phyloP scores from a whole-genome alignment of 257 asterid genomes.

The Lithospermum erythrorhizon region DNA sequence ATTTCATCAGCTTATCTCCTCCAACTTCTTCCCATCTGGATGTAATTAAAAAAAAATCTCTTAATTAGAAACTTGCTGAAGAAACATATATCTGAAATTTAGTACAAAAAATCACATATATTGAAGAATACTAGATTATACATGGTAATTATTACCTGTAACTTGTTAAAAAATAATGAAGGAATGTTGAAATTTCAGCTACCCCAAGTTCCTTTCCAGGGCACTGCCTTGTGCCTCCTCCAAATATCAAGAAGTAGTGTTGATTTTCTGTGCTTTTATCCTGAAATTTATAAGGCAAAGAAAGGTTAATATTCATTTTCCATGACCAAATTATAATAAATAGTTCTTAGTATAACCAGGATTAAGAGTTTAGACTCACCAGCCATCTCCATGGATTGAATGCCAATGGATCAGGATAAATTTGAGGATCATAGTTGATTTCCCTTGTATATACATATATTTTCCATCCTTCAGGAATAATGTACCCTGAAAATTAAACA shows the following conservation, averaged over 20 bases:
- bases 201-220: conserved; percentile 98
- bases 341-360: not conserved
- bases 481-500: conserved; percentile 42
- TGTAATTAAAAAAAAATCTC: not conserved
- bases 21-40: conserved; percentile 84
- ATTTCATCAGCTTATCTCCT: conserved; percentile 65
- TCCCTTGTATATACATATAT: conserved; percentile 53
- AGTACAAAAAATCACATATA: not conserved
- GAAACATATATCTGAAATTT: not conserved
- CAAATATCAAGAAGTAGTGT: conserved; percentile 71
- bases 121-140: not conserved
- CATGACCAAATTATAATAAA: no score
- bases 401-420: conserved; percentile 75
- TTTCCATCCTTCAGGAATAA: conserved; percentile 92
- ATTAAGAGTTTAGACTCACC: conserved; percentile 36
- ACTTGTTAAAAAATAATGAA: conserved; percentile 84
- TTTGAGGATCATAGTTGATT: conserved; percentile 71
- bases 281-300: conserved; percentile 25
- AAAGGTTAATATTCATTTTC: not conserved
- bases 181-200: conserved; percentile 93
- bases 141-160: conserved; percentile 32
- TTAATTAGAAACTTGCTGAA: not conserved
- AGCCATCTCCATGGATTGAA: conserved; percentile 99
- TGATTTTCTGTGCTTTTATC: conserved; percentile 61
- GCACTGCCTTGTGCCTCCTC: conserved; percentile 94